Conservation (phyloP, 257 asterid genomes). For the Capsicum baccatum region DNA sequence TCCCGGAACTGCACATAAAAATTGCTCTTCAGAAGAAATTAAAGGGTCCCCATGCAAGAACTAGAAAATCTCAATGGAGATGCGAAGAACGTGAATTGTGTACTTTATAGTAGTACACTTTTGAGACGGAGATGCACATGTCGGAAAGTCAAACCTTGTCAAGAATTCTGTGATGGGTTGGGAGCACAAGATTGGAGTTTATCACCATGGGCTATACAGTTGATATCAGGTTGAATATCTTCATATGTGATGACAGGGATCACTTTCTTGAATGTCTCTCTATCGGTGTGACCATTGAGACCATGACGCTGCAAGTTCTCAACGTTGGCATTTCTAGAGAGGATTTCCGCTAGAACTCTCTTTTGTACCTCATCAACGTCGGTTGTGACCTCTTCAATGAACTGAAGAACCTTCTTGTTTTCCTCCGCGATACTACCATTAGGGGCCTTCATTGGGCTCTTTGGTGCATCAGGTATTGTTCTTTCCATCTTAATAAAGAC, state of each 20-base stretch:
- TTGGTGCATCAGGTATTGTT: slow-evolving; percentile 41
- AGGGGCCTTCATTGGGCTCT: neutral
- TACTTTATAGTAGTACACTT: neutral
- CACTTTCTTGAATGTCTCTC: slow-evolving; percentile 47
- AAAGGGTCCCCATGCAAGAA: neutral
- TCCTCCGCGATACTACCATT: slow-evolving; percentile 29
- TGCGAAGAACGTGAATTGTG: neutral
- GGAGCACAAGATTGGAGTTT: slow-evolving; percentile 44
- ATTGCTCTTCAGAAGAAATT: neutral
- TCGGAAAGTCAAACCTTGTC: slow-evolving; percentile 35
- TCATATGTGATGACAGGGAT: slow-evolving; percentile 48
- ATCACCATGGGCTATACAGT: slow-evolving; percentile 45
- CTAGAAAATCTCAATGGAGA: neutral
- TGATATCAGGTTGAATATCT: slow-evolving; percentile 43
- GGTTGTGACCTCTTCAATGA: slow-evolving; percentile 43
- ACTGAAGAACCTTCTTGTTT: slow-evolving; percentile 38
- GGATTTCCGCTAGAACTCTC: slow-evolving; percentile 48
- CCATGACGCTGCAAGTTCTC: slow-evolving; percentile 42
- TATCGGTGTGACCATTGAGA: slow-evolving; percentile 41
- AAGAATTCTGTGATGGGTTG: slow-evolving; percentile 51
- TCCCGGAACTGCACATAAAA: neutral
- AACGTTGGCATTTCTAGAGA: slow-evolving; percentile 40
- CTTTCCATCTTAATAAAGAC: neutral
- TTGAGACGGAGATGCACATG: neutral
- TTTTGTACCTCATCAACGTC: slow-evolving; percentile 44